Evolutionary conservation across 2,329 filamentous ascomycete genomes (phyloP).

Genomic region (Tolypocladium endophyticum): DNA sequence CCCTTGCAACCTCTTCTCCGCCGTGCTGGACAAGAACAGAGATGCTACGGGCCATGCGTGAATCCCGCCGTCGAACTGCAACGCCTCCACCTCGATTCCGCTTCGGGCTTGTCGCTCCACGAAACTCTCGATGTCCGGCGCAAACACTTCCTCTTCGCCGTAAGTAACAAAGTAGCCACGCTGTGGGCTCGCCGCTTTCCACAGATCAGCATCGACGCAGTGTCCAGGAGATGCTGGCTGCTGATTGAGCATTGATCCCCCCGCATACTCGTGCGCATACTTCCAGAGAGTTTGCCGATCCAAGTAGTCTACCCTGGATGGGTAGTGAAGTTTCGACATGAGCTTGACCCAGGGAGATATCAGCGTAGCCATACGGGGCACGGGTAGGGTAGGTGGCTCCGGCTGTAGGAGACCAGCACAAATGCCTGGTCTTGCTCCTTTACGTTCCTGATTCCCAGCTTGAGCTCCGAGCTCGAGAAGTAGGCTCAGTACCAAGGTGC

Average conservation of each 20-base stretch:
- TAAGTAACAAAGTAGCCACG: constrained; percentile 61
- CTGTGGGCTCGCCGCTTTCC: constrained; percentile 55
- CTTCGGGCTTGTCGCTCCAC: constrained; percentile 43
- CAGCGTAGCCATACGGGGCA: constrained; percentile 49
- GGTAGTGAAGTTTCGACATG: constrained; percentile 53
- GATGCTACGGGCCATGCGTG: constrained; percentile 76
- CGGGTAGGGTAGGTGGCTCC: constrained; percentile 12
- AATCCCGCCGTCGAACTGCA: constrained; percentile 55
- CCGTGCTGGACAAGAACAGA: constrained; percentile 40
- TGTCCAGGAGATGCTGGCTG: constrained; percentile 52
- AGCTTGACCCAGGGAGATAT: constrained; percentile 77
- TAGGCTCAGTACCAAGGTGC: constrained; percentile 60
- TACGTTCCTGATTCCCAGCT: constrained; percentile 9
- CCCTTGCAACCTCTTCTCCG: constrained; percentile 40
- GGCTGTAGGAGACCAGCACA: constrained; percentile 7
- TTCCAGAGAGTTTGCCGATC: constrained; percentile 53
- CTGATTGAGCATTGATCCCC: constrained; percentile 26
- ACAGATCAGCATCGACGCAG: constrained; percentile 55
- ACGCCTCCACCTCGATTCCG: constrained; percentile 41
- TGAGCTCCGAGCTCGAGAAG: constrained; percentile 52
- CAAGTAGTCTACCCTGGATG: constrained; percentile 67
- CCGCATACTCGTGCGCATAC: constrained; percentile 59
- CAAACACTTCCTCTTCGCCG: constrained; percentile 69
- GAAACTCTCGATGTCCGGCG: constrained; percentile 55
- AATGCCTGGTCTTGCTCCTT: constrained; percentile 4